phyloP scores from a whole-genome alignment of 768 basidiomycete genomes.

The Tulasnella sp. region DNA sequence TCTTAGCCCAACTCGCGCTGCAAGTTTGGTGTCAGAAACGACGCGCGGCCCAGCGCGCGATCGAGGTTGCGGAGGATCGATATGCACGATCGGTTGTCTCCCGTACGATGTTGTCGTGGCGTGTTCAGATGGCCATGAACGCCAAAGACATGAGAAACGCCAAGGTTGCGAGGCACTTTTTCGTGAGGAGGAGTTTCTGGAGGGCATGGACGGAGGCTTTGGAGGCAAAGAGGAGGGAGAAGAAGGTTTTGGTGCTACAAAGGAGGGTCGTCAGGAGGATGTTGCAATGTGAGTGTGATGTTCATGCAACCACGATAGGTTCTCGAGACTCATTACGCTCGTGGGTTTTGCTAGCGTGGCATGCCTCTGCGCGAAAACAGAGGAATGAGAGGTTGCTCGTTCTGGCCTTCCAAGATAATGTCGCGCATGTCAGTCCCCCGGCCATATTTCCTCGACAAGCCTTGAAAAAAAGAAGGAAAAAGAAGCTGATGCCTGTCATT shows the following conservation, averaged over 20 bases:
- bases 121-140: constrained; percentile 39
- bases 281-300: constrained; percentile 31
- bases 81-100: constrained; percentile 33
- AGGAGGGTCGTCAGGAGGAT: constrained; percentile 28
- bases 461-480: no score
- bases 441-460: no score
- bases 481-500: constrained; percentile 27
- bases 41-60: constrained; percentile 37
- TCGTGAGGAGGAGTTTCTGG: constrained; percentile 33
- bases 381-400: constrained; percentile 12
- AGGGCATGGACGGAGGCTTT: constrained; percentile 38
- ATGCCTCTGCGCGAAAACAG: background rate
- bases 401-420: constrained; percentile 14
- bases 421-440: background rate
- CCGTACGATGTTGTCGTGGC: constrained; percentile 42
- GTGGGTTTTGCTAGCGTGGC: constrained; percentile 36
- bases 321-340: background rate
- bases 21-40: background rate
- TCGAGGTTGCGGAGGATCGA: constrained; percentile 39
- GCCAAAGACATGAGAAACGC: constrained; percentile 44
- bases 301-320: constrained; percentile 13
- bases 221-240: constrained; percentile 35
- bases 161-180: constrained; percentile 40
- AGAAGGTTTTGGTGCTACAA: constrained; percentile 36
- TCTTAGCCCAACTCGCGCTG: constrained; percentile 13